Conservation (phyloP, 106 monocot species). For the Apostasia ramifera region DNA sequence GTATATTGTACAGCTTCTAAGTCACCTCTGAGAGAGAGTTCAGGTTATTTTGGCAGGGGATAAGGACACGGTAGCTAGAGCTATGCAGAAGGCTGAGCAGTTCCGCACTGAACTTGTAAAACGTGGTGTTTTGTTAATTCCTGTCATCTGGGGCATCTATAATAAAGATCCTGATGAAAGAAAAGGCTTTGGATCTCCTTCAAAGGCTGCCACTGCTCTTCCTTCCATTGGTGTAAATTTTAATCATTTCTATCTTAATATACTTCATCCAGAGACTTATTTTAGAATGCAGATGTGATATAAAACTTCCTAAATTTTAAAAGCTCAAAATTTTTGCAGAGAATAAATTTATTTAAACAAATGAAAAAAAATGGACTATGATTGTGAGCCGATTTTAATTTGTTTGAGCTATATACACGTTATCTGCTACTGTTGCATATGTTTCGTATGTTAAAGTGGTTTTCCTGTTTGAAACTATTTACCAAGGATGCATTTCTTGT, state of each 20-base stretch:
- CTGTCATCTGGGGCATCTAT: constrained; percentile 69
- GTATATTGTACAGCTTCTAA: too few relatives aligned
- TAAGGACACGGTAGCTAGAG: constrained; percentile 61
- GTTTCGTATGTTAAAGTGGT: background rate
- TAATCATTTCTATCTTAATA: constrained; percentile 7
- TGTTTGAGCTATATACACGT: too few relatives aligned
- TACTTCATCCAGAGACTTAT: too few relatives aligned
- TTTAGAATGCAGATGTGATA: too few relatives aligned
- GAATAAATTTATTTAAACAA: too few relatives aligned
- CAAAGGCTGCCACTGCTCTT: constrained; percentile 51
- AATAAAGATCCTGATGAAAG: constrained; percentile 36
- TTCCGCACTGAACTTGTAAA: constrained; percentile 83
- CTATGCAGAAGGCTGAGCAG: constrained; percentile 76
- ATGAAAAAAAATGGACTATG: too few relatives aligned
- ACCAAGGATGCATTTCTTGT: background rate
- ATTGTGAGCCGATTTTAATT: too few relatives aligned
- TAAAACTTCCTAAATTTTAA: too few relatives aligned
- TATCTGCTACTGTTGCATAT: too few relatives aligned
- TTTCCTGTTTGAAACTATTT: background rate
- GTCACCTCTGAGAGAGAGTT: constrained; percentile 27
- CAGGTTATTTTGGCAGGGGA: constrained; percentile 95
- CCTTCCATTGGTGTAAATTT: constrained; percentile 83
- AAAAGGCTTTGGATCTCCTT: constrained; percentile 57
- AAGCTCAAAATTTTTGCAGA: too few relatives aligned
- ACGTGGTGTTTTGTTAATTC: constrained; percentile 81